Evolutionary conservation across 2,329 filamentous ascomycete species (phyloP).

Genomic region (Neodidymelliopsis sp.): DNA sequence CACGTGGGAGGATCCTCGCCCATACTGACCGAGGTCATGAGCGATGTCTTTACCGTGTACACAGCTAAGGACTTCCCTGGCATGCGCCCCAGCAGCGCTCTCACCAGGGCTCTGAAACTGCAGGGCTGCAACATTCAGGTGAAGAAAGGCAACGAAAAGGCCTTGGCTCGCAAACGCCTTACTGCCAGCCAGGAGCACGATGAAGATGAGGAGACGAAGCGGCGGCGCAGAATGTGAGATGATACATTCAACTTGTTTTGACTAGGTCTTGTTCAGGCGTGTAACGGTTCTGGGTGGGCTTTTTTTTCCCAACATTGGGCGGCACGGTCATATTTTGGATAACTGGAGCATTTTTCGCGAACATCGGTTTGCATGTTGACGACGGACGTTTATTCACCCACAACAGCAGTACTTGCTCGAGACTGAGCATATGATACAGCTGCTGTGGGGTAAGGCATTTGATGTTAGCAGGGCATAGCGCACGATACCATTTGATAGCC

Average conservation of each 20-base stretch:
- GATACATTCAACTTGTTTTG: background rate
- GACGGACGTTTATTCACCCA: slow-evolving; percentile 29
- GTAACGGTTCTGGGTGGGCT: background rate
- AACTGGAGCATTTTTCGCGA: slow-evolving; percentile 44
- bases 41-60: slow-evolving; percentile 78
- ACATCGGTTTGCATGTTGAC: slow-evolving; percentile 46
- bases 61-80: slow-evolving; percentile 87
- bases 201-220: slow-evolving; percentile 47
- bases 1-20: slow-evolving; percentile 60
- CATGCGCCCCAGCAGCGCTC: slow-evolving; percentile 77
- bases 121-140: slow-evolving; percentile 86
- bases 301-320: slow-evolving; percentile 27
- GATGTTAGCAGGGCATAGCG: slow-evolving; percentile 36
- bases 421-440: slow-evolving; percentile 33
- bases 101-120: slow-evolving; percentile 77
- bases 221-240: slow-evolving; percentile 46
- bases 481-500: slow-evolving; percentile 49
- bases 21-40: slow-evolving; percentile 64
- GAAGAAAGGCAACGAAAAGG: slow-evolving; percentile 82
- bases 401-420: slow-evolving; percentile 35
- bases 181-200: slow-evolving; percentile 52
- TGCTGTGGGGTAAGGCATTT: slow-evolving; percentile 40
- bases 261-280: background rate
- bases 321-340: slow-evolving; percentile 39
- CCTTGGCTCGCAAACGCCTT: slow-evolving; percentile 51